Base-by-base conservation (phyloP, 2,329 filamentous ascomycete genomes). In the Ophiobolus disseminans region DNA sequence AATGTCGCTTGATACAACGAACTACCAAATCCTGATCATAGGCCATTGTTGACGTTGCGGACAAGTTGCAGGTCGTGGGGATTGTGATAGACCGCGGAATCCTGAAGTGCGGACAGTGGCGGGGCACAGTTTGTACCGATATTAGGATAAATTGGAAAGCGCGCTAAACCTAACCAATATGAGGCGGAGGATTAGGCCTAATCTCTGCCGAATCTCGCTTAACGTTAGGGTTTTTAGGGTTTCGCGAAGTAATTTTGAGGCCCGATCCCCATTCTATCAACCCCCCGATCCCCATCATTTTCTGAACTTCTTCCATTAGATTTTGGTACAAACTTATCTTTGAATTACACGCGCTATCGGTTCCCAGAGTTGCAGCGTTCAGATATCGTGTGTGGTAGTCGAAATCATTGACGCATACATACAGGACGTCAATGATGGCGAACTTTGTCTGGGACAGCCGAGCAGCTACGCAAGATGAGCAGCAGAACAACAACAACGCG, bases 11-110 rank as follows among this genome's bases (percentile, higher is more conserved):
- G 28, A 50, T 36, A 30, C 40, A 50, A 40, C 20, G n/a, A 14
- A 50, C 47, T 10, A 50, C 41, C 14, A 45, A 40, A 45, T 50
- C 31, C 21, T 30, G 34, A 40, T 50, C 11, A 40, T 50, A 50
- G 17, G 28, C 16, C 47, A 50, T 45, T 35, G 22, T 37, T 37
- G 35, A 22, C 2, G 35, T 37, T 22, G 17, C 35, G 35, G 17
- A 37, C 35, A 37, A 22, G 9, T 36, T 43, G 35, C 17, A 22
- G 17, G 17, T 22, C 35, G 35, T 37, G 11, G 13, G 28, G 28
- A 25, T 42, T 42, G 40, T 14, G 30, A 23, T 42, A 6, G 40
- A 34, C 40, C 13, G 28, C 30, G 17, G 25, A 34, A 25, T 39
- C 21, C 14, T 39, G 36, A 39, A 39, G 36, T 42, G 40, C 30